A percentile compares a stretch with the other conserved stretches of the same genome.
These are phyloP conservation scores for Cicer bijugum DNA, from an alignment of 306 rosid species.

Conservation along the genomic window DNA sequence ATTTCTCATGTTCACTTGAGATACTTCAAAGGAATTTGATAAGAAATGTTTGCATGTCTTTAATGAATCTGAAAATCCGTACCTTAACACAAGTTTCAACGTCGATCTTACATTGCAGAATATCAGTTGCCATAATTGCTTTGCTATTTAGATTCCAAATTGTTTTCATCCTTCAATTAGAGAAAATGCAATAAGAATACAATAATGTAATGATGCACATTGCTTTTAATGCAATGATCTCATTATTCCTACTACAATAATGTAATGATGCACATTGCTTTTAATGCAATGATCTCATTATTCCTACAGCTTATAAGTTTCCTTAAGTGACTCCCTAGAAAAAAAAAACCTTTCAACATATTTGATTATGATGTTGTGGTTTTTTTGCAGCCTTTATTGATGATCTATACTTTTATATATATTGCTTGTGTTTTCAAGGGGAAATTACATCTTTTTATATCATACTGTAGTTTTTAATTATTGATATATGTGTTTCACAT, in stretches of 20 bases:
- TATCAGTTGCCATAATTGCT: constrained; percentile 24
- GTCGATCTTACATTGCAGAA: constrained; percentile 4
- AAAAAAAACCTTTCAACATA: not conserved
- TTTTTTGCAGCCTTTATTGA: constrained; percentile 5
- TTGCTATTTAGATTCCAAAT: constrained; percentile 30
- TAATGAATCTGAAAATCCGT: constrained; percentile 22
- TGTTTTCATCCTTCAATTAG: constrained; percentile 4
- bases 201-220: not conserved
- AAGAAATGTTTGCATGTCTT: constrained; percentile 31
- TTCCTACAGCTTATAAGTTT: constrained; percentile 28
- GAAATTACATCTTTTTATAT: not conserved
- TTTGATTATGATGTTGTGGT: constrained; percentile 12
- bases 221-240: constrained; percentile 17
- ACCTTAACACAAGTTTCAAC: constrained; percentile 5
- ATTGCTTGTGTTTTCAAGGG: constrained; percentile 27
- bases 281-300: constrained; percentile 18
- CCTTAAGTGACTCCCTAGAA: constrained; percentile 22
- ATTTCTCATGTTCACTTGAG: constrained; percentile 35
- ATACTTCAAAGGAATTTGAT: constrained; percentile 36
- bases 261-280: constrained; percentile 9
- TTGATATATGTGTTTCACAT: constrained; percentile 37
- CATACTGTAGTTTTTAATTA: constrained; percentile 22
- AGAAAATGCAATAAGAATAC: constrained; percentile 19
- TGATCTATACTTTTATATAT: constrained; percentile 22
- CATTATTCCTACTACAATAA: constrained; percentile 31